Conservation (phyloP, 2,329 filamentous ascomycete genomes). For the Penicillium frequentans region DNA sequence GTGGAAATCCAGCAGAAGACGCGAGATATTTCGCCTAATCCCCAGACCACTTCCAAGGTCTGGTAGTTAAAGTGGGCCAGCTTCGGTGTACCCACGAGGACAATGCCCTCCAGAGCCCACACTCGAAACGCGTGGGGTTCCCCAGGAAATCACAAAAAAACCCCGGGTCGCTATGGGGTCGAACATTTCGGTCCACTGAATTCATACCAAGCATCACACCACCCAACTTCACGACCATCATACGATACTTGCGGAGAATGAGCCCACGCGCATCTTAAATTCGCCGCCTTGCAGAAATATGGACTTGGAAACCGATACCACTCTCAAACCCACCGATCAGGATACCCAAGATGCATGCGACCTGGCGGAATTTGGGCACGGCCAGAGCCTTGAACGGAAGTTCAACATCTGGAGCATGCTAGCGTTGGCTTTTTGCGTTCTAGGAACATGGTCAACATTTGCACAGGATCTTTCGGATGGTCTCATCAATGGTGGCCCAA, state of each 20-base stretch:
- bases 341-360: constrained; percentile 40
- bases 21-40: not conserved
- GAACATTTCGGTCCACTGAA: not conserved
- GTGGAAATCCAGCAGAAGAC: not conserved
- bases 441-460: constrained; percentile 59
- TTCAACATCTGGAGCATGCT: constrained; percentile 59
- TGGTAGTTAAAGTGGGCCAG: constrained; percentile 10
- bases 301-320: constrained; percentile 16
- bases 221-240: not conserved
- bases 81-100: constrained; percentile 9
- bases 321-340: constrained; percentile 26
- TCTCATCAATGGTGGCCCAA: constrained; percentile 53
- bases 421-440: constrained; percentile 56
- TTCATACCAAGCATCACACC: constrained; percentile 1
- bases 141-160: constrained; percentile 13
- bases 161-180: constrained; percentile 7
- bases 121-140: constrained; percentile 16
- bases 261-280: not conserved
- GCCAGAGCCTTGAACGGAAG: constrained; percentile 45
- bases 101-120: constrained; percentile 5
- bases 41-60: constrained; percentile 1
- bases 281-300: constrained; percentile 1
- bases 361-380: constrained; percentile 43
- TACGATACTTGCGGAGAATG: constrained; percentile 10
- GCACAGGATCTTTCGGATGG: constrained; percentile 54